Evolutionary conservation across 306 rosid genomes (phyloP).

Genomic region (Purshia tridentata): DNA sequence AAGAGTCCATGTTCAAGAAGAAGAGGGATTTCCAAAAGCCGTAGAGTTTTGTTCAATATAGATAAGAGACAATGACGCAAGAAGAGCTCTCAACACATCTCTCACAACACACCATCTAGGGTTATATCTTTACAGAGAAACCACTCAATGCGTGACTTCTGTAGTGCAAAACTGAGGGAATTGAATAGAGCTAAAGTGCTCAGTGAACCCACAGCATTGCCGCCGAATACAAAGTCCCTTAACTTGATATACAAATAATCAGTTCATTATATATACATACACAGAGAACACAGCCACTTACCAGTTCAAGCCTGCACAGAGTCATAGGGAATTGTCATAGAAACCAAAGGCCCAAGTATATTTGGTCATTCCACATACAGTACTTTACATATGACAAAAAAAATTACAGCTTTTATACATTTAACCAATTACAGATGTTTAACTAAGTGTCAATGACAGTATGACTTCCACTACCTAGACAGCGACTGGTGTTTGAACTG

Average conservation of each 20-base stretch:
- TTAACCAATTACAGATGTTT: constrained; percentile 23
- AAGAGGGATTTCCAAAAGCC: too few species aligned
- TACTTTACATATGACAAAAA: constrained; percentile 17
- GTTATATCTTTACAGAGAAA: too few species aligned
- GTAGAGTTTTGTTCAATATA: too few species aligned
- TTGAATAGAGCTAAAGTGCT: too few species aligned
- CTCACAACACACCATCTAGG: too few species aligned
- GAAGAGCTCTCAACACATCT: too few species aligned
- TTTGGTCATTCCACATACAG: constrained; percentile 18
- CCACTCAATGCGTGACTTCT: too few species aligned
- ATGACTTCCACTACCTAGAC: constrained; percentile 46
- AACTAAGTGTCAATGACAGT: constrained; percentile 25
- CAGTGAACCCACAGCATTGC: too few species aligned
- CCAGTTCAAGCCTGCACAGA: background rate
- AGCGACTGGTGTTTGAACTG: constrained; percentile 68
- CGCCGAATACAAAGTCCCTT: too few species aligned
- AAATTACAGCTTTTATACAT: constrained; percentile 45
- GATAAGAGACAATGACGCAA: too few species aligned
- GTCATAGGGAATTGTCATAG: background rate
- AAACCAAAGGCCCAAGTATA: constrained; percentile 13
- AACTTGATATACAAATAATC: background rate
- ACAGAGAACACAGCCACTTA: background rate
- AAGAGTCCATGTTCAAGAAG: too few species aligned
- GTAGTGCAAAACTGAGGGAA: too few species aligned
- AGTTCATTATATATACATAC: background rate